Evolutionary conservation across 306 rosid species (phyloP), one percentile per base, ranked within the genome.

Genomic region (Citrullus mucosospermus): DNA sequence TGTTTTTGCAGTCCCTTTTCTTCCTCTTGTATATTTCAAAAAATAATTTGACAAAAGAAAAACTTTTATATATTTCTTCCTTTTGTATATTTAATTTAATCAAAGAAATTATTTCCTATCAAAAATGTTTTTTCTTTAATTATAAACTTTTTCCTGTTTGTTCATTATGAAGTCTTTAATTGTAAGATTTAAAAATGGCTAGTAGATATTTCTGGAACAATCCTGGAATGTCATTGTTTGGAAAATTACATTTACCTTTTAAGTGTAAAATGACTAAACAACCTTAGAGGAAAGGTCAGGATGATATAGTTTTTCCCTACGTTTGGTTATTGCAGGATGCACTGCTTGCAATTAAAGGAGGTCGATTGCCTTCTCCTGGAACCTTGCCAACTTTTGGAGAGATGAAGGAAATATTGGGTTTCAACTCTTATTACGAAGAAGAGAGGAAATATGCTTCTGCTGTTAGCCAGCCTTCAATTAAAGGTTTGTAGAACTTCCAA

Each of bases 341-440:
- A 75, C 91, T 92, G 44, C 74, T 81, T 73, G 98, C 97, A 67
- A 86, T 94, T 60, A 88, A 20, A 87, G 94, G 98, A 76, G 98
- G 98, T 11, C 93, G 98, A 80, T 81, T 94, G 82, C 98, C 98
- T 88, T 84, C 97, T 75, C 98, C 97, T 30, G 96, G 93, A 85
- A 92, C 95, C 88, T 88, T 94, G 95, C 97, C 97, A 43, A 82
- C 97, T 65, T 94, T 94, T 41, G 97, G 87, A 78, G 97, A 94
- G 86, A 78, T 94, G 39, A 90, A 94, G 91, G 96, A 94, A 73
- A 85, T 92, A 66, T 61, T 94, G 58, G 98, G 98, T 78, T 94
- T 94, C 93, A 92, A 92, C 65, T 61, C 79, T 20, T 94, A 94
- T 67, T 94, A 94, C 68, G 96, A 89, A 89, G 98, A 94, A 87